Evolutionary conservation across 805 yeast genomes (phyloP), one percentile per base, ranked within the genome.

Genomic region (Wickerhamomyces bovis): DNA sequence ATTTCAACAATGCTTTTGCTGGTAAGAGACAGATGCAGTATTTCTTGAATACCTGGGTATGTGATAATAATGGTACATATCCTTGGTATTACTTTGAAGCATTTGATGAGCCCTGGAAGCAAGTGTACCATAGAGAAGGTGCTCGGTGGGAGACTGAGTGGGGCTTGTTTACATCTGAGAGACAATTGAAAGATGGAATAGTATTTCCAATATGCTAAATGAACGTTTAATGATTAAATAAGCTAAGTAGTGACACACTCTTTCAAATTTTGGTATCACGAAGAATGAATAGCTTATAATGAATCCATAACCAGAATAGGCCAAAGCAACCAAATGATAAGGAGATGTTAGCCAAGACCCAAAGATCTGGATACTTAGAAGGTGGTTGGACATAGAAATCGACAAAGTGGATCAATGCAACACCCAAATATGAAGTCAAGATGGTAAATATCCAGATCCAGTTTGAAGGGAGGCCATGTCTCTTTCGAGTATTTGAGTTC

Each of bases 271-370:
- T 38, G 16, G 41, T 36, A 40, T 36, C 38, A 21, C 41, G 42
- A 31, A 56, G 40, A 6, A 46, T 50, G 44, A 53, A 55, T 58
- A 80, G 62, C 50, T 76, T 83, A 65, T 74, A 81, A 56, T 83
- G 72, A 33, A 77, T 75, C 96, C 97, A 94, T n/a, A 89, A 51
- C 81, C 89, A 90, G 56, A 87, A 87, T 41, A 85, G 58, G 0
- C 67, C 61, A 56, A 90, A 92, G 49, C 89, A 86, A 0, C 77
- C 84, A 60, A 88, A 89, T 0, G 94, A 84, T 3, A 89, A 58
- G 0, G 82, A 57, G 38, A 84, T 80, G 58, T 94, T 94, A 4
- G 80, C 75, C 21, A 92, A 72, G 0, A 87, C 87, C 90, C 94
- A 88, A 6, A 94, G 54, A 63, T 94, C 97, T 2, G 97, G 97